Base-by-base conservation (phyloP, 805 yeast species). In the Lachancea kluyveri region DNA sequence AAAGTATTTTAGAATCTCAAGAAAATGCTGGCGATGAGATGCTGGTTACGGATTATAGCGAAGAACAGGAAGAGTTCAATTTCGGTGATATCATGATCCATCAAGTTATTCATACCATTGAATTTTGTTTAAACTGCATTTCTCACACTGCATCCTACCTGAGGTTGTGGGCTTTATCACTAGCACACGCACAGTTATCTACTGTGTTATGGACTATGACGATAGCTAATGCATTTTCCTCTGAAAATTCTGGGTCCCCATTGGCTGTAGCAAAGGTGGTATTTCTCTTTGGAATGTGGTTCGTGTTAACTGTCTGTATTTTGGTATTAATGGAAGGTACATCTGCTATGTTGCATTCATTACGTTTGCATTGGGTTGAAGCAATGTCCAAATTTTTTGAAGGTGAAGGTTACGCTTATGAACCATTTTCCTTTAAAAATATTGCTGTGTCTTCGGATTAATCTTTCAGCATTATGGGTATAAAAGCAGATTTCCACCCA, bases 321-420 rank as follows among this genome's bases (percentile, higher is more conserved):
- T 70, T 92, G 52, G 97, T 92, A 9, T 66, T 83, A 32, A 92
- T 92, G 99, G 99, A 92, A 62, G 99, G 98, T 37, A 92, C 99
- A 0, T 86, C 96, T 16, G 98, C 98, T 21, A 92, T 92, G 98
- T 72, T 92, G 54, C 99, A 92, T 62, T 82, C 96, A n/a, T 72
- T 92, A 54, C 84, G 99, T 69, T 72, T 92, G 54, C 98, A 92
- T 59, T 92, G 99, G 99, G 98, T 92, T 41, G 99, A 92, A 65
- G 80, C 96, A 17, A 92, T 92, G 99, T 86, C 96, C 41, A 92
- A 92, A 66, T 94, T 81, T 64, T 92, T 88, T 52, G 92, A 83
- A 54, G 99, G 99, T 57, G 97, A 90, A 59, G 99, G 99, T 39
- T 68, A 76, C 45, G 76, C 88, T 5, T 92, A 84, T 55, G 78